A percentile compares a stretch with the other conserved stretches of the same genome.
phyloP scores from a whole-genome alignment of 192 early-diverging fungal species.

The Coemansia sp. region DNA sequence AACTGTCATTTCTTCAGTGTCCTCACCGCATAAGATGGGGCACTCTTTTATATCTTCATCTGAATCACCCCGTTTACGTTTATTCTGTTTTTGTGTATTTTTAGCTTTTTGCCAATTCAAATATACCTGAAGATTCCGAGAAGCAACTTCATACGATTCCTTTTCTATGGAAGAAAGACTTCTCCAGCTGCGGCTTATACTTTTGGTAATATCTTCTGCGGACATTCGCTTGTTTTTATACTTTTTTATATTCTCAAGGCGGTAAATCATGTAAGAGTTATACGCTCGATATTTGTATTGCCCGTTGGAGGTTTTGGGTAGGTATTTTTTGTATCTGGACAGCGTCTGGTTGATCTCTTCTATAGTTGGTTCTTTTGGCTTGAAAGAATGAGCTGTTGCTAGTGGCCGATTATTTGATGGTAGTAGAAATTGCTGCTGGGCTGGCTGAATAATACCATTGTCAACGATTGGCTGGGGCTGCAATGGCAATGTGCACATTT shows the following conservation, averaged over 20 bases:
- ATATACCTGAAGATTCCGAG: conserved; percentile 7
- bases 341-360: background rate
- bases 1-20: too few species aligned
- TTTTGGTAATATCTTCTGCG: conserved; percentile 10
- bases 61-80: background rate
- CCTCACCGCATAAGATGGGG: too few species aligned
- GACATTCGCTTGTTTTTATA: conserved; percentile 15
- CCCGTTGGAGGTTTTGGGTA: conserved; percentile 8
- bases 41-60: too few species aligned
- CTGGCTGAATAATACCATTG: background rate
- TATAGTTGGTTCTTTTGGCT: background rate
- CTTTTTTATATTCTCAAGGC: conserved; percentile 13
- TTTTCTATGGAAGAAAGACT: background rate
- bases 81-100: background rate
- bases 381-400: background rate
- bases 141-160: background rate
- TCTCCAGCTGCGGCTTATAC: conserved; percentile 7
- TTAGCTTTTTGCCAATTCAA: conserved; percentile 1
- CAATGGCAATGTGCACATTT: background rate
- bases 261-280: conserved; percentile 34
- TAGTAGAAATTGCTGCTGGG: background rate
- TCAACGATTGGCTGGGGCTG: background rate
- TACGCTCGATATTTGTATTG: conserved; percentile 14
- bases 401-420: background rate
- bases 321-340: background rate